Conservation (phyloP, 139 green algal genomes). For the Astrephomene gubernaculifera region DNA sequence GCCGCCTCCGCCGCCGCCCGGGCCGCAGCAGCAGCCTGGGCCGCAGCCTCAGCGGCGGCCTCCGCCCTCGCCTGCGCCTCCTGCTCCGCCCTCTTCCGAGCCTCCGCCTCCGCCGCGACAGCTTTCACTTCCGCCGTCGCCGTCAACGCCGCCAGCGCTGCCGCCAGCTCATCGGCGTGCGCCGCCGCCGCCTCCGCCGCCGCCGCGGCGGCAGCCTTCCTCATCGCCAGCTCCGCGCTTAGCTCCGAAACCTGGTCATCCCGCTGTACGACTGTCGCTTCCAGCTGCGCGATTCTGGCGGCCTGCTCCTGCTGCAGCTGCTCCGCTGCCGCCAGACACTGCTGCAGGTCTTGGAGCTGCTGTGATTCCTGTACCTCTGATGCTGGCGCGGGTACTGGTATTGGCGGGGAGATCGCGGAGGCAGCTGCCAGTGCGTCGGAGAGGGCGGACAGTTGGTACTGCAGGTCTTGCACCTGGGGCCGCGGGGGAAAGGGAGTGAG, state of each 20-base stretch:
- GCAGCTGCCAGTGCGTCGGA: no score
- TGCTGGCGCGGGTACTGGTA: no score
- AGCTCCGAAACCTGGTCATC: conserved; percentile 8
- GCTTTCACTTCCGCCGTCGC: neutral
- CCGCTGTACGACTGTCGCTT: neutral
- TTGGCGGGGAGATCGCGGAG: no score
- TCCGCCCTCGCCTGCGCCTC: neutral
- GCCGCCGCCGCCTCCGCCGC: neutral
- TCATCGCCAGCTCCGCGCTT: neutral
- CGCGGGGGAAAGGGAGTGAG: no score
- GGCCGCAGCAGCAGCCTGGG: neutral
- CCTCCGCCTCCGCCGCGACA: neutral
- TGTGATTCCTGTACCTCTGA: no score
- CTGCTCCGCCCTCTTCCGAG: neutral
- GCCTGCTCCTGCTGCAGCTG: neutral
- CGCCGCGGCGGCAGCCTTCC: neutral
- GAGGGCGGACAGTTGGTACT: no score
- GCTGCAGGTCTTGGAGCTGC: neutral
- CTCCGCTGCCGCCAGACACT: neutral
- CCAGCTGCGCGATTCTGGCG: conserved; percentile 19
- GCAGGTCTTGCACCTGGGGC: no score
- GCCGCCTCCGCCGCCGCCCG: neutral
- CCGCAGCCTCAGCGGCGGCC: neutral
- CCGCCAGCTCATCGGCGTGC: neutral
- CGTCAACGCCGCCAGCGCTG: neutral